Evolutionary conservation across 2,329 filamentous ascomycete genomes (phyloP), one percentile per base, ranked within the genome.

Genomic region (Bipolaris gigantea): DNA sequence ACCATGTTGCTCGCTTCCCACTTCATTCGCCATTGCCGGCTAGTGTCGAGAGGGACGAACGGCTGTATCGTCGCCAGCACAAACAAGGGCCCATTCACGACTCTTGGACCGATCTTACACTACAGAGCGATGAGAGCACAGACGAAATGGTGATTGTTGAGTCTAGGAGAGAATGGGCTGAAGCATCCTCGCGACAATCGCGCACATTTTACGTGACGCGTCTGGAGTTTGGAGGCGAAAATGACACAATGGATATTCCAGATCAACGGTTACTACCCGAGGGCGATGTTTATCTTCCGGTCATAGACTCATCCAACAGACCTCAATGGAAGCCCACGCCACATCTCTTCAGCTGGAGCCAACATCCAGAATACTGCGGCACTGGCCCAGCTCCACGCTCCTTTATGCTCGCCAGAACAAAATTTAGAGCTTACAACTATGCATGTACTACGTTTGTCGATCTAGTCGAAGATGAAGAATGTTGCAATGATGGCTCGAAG

Each of bases 11-110:
- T 40, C 83, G 86, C 9, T 84, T 90, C 53, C 82, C 82, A 1
- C 75, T 90, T 10, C 64, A 77, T 30, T 68, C 75, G 2, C 77
- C 80, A n/a, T 71, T 74, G 25, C 64, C 69, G 8, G 69, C 68
- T 1, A 69, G 64, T 7, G 60, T 79, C n/a, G 74, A 81, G 57
- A 74, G 76, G n/a, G 78, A 79, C 50, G 64, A 71, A 39, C 74
- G 76, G 18, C 79, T 87, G 40, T 90, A 86, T 82, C 80, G 88
- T 7, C 82, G 88, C 15, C 80, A 87, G 45, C 85, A 90, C 61
- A 76, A 76, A 25, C 88, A 92, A 68, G 89, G 89, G 0, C 83
- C 87, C 0, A 85, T 91, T 15, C 88, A 92, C 60, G 86, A 91
- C 62, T 82, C 87, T 2, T 92, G 89, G 88, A 87, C 84, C 0